Evolutionary conservation across 2,329 filamentous ascomycete species (phyloP), one percentile per base, ranked within the genome.

Genomic region (Aspergillus sp.): DNA sequence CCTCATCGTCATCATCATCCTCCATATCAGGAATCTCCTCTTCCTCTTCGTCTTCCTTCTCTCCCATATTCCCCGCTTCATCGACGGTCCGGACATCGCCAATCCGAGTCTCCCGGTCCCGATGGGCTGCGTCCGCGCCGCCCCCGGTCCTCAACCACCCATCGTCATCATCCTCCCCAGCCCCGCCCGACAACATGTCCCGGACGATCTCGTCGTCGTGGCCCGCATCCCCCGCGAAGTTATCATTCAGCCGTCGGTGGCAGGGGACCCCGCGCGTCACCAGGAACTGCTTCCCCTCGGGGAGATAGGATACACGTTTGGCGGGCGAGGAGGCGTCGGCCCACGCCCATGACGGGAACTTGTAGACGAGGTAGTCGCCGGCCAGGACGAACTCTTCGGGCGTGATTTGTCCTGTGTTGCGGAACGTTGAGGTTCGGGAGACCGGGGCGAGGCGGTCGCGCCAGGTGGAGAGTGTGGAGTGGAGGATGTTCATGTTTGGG

Each of bases 261-360:
- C 95, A 99, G 18, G 95, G 95, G 45, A 99, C 93, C 60, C 95
- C 94, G 60, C 94, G 90, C 11, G 95, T 97, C 47, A 98, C 90
- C 42, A 99, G 85, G 72, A 92, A 99, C 83, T 99, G 95, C 80
- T 98, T 99, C 54, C 90, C 91, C 0, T 87, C 79, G 0, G 95
- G 95, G 4, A 99, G 86, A 73, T 96, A 91, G 65, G 82, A 81
- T 57, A 91, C 90, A 64, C 92, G 89, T 75, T 92, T 91, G 62
- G 86, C 84, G 1, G 88, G 85, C n/a, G 88, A 87, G 57, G 94
- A 90, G 66, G 94, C 93, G 70, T 95, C 91, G 65, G 90, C 88
- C 95, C 95, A 99, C 53, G 91, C 90, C 95, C 95, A 99, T 59
- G 94, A 96, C 9, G 94, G 95, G 79, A 99, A 99, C 82, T 97